phyloP scores from a whole-genome alignment of 2,329 filamentous ascomycete species.

The Microdochium bolleyi region DNA sequence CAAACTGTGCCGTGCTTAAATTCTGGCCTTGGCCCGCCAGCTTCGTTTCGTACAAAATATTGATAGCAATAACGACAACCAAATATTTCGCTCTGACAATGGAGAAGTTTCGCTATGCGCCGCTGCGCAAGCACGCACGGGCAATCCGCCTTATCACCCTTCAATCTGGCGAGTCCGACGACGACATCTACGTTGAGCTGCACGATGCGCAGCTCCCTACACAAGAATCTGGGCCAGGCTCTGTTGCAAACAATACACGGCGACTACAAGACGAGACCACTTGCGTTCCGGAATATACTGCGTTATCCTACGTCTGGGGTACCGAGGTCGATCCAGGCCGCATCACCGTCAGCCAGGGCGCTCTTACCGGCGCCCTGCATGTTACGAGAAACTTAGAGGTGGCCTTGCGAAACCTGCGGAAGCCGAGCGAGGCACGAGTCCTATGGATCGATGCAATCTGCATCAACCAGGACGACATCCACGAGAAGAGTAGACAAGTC shows the following conservation, averaged over 20 bases:
- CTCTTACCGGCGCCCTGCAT: background rate
- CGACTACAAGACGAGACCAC: too few relatives aligned
- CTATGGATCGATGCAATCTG: constrained; percentile 14
- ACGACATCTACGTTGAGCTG: background rate
- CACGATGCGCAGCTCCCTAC: background rate
- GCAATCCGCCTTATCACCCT: background rate
- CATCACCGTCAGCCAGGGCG: too few relatives aligned
- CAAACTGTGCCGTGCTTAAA: too few relatives aligned
- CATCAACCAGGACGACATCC: constrained; percentile 13
- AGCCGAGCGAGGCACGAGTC: background rate
- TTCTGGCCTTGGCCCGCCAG: too few relatives aligned
- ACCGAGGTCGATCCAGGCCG: too few relatives aligned
- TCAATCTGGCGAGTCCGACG: background rate
- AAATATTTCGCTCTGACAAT: too few relatives aligned
- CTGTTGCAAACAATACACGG: too few relatives aligned
- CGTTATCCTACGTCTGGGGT: too few relatives aligned
- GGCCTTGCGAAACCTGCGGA: constrained; percentile 5
- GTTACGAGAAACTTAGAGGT: constrained; percentile 1
- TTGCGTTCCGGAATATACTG: too few relatives aligned
- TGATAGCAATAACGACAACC: too few relatives aligned
- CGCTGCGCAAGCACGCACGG: background rate
- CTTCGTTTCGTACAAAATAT: too few relatives aligned
- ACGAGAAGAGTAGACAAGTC: constrained; percentile 13
- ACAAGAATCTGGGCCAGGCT: background rate
- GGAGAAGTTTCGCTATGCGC: background rate